A percentile compares a stretch with the other conserved stretches of the same genome.
phyloP scores from a whole-genome alignment of 2,329 filamentous ascomycete genomes.

The Botrytis porri region DNA sequence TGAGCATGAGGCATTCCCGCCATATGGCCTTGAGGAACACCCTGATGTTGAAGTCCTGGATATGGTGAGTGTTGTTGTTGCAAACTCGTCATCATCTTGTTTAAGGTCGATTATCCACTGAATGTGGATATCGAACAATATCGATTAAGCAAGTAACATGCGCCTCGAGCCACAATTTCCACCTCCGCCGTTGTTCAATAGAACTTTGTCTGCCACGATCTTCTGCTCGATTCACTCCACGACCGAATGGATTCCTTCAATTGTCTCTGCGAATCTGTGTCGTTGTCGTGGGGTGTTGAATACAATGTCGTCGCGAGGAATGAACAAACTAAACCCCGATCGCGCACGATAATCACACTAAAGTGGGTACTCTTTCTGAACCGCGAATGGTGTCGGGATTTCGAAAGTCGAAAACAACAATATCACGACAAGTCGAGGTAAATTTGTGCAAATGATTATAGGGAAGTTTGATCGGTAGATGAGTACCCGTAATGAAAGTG shows the following conservation, averaged over 20 bases:
- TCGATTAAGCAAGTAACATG: constrained; percentile 29
- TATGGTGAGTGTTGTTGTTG: constrained; percentile 67
- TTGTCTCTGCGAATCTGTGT: constrained; percentile 15
- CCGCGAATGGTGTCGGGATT: constrained; percentile 22
- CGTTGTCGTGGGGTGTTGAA: constrained; percentile 19
- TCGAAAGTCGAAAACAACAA: constrained; percentile 14
- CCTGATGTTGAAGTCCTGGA: constrained; percentile 71
- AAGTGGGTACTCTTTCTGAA: constrained; percentile 19
- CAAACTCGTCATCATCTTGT: constrained; percentile 69
- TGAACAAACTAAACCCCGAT: constrained; percentile 32
- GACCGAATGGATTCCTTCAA: constrained; percentile 15
- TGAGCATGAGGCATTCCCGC: constrained; percentile 53
- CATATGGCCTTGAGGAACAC: constrained; percentile 58
- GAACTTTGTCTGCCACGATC: constrained; percentile 31
- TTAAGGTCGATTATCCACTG: constrained; percentile 47
- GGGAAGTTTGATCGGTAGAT: constrained; percentile 3
- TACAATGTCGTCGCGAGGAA: constrained; percentile 25
- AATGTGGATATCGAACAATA: constrained; percentile 55
- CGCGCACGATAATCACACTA: constrained; percentile 20
- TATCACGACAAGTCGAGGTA: constrained; percentile 12
- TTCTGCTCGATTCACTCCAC: constrained; percentile 21
- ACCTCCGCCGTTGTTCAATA: constrained; percentile 49
- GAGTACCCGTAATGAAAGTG: constrained; percentile 25
- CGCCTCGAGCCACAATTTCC: constrained; percentile 31
- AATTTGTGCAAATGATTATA: background rate